Percentiles rank a stretch among this genome's conserved stretches.
Evolutionary conservation across 306 rosid species (phyloP).

Genomic region (Carpinus viminea): DNA sequence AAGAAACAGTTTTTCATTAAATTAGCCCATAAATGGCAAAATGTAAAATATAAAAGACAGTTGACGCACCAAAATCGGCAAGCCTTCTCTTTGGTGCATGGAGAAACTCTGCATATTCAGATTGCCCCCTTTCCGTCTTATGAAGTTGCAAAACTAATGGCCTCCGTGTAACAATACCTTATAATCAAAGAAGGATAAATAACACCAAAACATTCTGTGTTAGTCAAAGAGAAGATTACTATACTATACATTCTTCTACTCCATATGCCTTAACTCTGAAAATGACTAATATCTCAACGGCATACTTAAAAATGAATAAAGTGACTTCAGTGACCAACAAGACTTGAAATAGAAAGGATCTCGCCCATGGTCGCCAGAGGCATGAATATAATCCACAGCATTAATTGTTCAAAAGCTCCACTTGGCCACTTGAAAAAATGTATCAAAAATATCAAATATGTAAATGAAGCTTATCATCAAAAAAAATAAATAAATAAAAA

Average conservation of each 20-base stretch:
- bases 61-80: conserved; percentile 70
- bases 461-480: no score
- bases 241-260: not conserved
- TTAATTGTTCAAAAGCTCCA: not conserved
- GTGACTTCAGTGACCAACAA: not conserved
- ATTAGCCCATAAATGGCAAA: conserved; percentile 11
- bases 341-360: not conserved
- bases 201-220: not conserved
- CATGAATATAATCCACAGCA: not conserved
- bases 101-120: conserved; percentile 97
- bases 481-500: not conserved
- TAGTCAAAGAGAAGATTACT: not conserved
- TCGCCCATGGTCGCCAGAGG: not conserved
- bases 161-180: conserved; percentile 96
- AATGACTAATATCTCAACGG: not conserved
- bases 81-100: conserved; percentile 80
- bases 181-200: conserved; percentile 14
- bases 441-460: no score
- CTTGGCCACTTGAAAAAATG: not conserved
- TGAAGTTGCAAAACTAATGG: conserved; percentile 97
- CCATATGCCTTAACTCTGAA: not conserved
- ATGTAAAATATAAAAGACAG: conserved; percentile 18
- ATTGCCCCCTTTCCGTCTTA: conserved; percentile 61
- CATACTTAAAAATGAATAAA: not conserved
- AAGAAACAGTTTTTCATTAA: not conserved